These are phyloP conservation scores for Venturia pyrina DNA, from an alignment of 2,329 filamentous ascomycete species.

Conservation along the genomic window DNA sequence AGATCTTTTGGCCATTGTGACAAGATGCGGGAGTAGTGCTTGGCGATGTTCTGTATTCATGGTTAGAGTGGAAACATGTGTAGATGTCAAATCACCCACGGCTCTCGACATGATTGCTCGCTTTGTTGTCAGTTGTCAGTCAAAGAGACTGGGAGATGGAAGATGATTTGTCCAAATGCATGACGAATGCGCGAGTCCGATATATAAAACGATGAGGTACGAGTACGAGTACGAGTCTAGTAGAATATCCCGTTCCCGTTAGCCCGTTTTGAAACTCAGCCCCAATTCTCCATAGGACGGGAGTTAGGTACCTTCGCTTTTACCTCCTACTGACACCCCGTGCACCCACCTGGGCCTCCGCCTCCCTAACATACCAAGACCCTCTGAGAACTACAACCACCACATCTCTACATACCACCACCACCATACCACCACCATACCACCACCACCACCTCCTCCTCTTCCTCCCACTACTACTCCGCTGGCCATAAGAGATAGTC, in stretches of 20 bases:
- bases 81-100: not conserved
- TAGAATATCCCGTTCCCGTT: too few relatives aligned
- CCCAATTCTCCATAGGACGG: not conserved
- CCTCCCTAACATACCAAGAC: not conserved
- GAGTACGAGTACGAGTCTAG: too few relatives aligned
- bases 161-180: not conserved
- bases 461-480: not conserved
- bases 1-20: constrained; percentile 40
- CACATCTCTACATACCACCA: not conserved
- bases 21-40: constrained; percentile 41
- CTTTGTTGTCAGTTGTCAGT: not conserved
- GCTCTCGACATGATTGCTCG: not conserved
- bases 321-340: too few relatives aligned
- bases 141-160: too few relatives aligned
- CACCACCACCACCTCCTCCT: not conserved
- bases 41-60: constrained; percentile 24
- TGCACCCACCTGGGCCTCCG: not conserved
- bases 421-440: not conserved
- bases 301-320: too few relatives aligned
- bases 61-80: not conserved
- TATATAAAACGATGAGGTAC: too few relatives aligned
- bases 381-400: not conserved
- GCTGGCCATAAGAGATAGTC: not conserved
- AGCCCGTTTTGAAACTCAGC: not conserved
- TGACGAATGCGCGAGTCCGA: not conserved